phyloP scores from a whole-genome alignment of 352 stramenopile species.

The Phytophthora melonis region DNA sequence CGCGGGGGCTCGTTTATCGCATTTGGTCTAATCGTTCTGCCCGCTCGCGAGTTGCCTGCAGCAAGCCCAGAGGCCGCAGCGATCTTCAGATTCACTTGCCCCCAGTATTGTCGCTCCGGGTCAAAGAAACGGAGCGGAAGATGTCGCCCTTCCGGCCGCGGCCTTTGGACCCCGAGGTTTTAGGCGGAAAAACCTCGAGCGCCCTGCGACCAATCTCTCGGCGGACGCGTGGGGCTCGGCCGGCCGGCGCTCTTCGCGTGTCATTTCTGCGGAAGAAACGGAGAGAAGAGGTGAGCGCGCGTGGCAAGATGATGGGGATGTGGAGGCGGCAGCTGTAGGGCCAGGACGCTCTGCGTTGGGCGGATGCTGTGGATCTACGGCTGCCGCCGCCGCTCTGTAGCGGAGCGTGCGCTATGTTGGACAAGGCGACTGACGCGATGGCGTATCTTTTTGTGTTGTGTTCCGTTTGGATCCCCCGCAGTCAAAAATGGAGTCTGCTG shows the following conservation, averaged over 20 bases:
- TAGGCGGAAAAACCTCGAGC: slow-evolving; percentile 43
- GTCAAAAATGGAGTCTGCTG: slow-evolving; percentile 50
- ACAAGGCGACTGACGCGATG: slow-evolving; percentile 22
- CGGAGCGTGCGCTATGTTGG: not conserved
- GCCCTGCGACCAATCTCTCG: slow-evolving; percentile 44
- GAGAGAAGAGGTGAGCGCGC: slow-evolving; percentile 37
- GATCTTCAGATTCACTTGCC: slow-evolving; percentile 15
- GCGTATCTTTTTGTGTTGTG: slow-evolving; percentile 20
- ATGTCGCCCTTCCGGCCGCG: slow-evolving; percentile 42
- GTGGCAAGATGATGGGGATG: not conserved
- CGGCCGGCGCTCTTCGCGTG: slow-evolving; percentile 26
- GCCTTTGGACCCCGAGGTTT: slow-evolving; percentile 29
- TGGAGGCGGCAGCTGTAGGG: no score
- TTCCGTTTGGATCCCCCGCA: slow-evolving; percentile 1
- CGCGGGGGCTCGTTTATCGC: slow-evolving; percentile 15
- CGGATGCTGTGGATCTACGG: not conserved
- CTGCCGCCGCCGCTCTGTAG: not conserved
- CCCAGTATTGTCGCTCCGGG: not conserved
- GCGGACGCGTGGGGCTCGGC: slow-evolving; percentile 14
- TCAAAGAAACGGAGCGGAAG: slow-evolving; percentile 32
- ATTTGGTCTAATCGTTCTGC: slow-evolving; percentile 25
- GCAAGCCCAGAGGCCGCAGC: not conserved
- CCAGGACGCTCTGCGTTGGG: no score
- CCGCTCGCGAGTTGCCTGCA: not conserved
- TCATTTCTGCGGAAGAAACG: slow-evolving; percentile 59